Conservation (phyloP, 441 rosid species). For the Euphorbia schlechtendalii region DNA sequence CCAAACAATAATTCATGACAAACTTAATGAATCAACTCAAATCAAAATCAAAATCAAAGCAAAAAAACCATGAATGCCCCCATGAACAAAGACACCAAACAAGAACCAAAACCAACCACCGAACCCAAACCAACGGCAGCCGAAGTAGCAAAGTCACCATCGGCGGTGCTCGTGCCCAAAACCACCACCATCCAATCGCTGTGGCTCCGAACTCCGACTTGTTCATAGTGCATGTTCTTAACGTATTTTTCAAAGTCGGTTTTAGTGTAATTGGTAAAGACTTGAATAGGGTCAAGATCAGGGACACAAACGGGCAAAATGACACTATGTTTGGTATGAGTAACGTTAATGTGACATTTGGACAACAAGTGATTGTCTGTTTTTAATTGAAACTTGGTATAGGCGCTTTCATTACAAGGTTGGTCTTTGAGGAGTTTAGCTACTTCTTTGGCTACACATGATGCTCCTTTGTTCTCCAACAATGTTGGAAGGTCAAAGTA, state of each 20-base stretch:
- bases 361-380: constrained; percentile 34
- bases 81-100: constrained; percentile 9
- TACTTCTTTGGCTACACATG: constrained; percentile 49
- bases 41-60: constrained; percentile 1
- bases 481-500: constrained; percentile 38
- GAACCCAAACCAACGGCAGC: constrained; percentile 13
- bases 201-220: constrained; percentile 55
- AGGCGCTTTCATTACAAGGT: constrained; percentile 37
- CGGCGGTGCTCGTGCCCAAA: constrained; percentile 33
- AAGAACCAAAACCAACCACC: constrained; percentile 12
- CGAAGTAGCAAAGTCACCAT: constrained; percentile 41
- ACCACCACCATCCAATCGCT: constrained; percentile 74
- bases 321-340: constrained; percentile 41
- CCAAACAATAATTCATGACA: background rate
- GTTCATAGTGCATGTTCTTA: constrained; percentile 48
- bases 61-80: constrained; percentile 2
- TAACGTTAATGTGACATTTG: constrained; percentile 50
- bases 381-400: constrained; percentile 26
- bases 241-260: constrained; percentile 37
- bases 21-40: background rate
- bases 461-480: constrained; percentile 44
- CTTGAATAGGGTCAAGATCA: constrained; percentile 41
- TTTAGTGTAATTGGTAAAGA: constrained; percentile 65
- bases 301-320: constrained; percentile 64
- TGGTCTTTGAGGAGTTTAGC: constrained; percentile 42